Evolutionary conservation across 2,329 filamentous ascomycete genomes (phyloP).

Genomic region (Arthroderma sp.): DNA sequence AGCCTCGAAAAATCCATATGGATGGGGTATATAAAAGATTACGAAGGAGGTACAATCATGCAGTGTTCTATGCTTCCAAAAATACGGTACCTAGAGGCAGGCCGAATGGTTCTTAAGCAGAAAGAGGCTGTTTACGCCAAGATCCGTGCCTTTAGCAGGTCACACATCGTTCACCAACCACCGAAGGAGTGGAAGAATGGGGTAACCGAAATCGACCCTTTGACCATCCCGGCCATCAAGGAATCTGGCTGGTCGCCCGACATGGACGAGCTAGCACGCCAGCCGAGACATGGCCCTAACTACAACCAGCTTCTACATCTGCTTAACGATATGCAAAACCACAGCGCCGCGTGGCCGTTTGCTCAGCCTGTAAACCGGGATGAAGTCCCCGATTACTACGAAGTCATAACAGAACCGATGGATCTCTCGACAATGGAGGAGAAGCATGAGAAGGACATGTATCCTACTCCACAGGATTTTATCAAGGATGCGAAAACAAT

Average conservation of each 20-base stretch:
- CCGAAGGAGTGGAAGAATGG: slow-evolving; percentile 77
- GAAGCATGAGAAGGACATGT: slow-evolving; percentile 87
- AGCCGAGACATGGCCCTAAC: slow-evolving; percentile 89
- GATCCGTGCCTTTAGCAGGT: slow-evolving; percentile 80
- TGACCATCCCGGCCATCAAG: slow-evolving; percentile 77
- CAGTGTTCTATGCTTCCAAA: slow-evolving; percentile 95
- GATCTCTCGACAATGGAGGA: slow-evolving; percentile 90
- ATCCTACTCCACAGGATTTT: slow-evolving; percentile 84
- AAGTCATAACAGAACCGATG: slow-evolving; percentile 97
- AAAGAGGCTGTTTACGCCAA: slow-evolving; percentile 93
- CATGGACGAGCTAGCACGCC: slow-evolving; percentile 93
- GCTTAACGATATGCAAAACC: slow-evolving; percentile 90
- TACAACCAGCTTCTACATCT: slow-evolving; percentile 89
- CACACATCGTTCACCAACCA: slow-evolving; percentile 73
- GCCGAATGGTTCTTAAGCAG: slow-evolving; percentile 91
- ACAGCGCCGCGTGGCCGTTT: slow-evolving; percentile 89
- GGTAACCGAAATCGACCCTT: slow-evolving; percentile 63
- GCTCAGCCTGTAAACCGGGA: slow-evolving; percentile 85
- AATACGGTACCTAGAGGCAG: slow-evolving; percentile 84
- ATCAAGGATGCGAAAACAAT: slow-evolving; percentile 77
- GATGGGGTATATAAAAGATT: slow-evolving; percentile 99
- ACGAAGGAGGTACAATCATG: slow-evolving; percentile 98
- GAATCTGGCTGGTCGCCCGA: slow-evolving; percentile 90
- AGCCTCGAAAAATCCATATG: slow-evolving; percentile 78
- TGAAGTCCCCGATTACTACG: slow-evolving; percentile 97